Percentiles rank a stretch among this genome's conserved stretches.
Evolutionary conservation across 2,329 filamentous ascomycete species (phyloP).

Genomic region (Aureobasidium sp.): DNA sequence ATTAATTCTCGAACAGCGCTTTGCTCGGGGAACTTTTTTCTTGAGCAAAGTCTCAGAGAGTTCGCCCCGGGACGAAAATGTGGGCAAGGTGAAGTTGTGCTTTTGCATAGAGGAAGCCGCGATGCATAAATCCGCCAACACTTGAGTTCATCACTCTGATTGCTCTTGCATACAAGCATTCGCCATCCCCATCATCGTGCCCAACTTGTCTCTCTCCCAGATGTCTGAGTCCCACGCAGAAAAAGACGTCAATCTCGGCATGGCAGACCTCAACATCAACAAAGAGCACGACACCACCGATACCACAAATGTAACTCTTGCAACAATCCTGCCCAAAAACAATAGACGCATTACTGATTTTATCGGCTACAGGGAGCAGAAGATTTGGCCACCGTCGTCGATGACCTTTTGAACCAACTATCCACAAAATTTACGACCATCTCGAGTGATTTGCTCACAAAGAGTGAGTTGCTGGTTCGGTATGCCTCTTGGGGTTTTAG

Average conservation of each 20-base stretch:
- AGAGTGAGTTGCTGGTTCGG: conserved; percentile 54
- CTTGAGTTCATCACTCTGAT: background rate
- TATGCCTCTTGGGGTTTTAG: too few relatives aligned
- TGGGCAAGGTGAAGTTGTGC: background rate
- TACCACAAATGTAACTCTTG: background rate
- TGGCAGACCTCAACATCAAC: conserved; percentile 14
- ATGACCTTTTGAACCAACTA: conserved; percentile 77
- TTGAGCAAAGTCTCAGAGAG: background rate
- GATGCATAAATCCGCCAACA: background rate
- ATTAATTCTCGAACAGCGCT: background rate
- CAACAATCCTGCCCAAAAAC: background rate
- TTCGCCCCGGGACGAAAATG: background rate
- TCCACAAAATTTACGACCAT: conserved; percentile 80
- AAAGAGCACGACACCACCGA: conserved; percentile 7
- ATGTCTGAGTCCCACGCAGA: background rate
- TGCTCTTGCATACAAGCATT: background rate
- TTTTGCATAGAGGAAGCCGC: background rate
- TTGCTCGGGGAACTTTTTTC: conserved; percentile 1
- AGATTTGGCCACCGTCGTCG: conserved; percentile 71
- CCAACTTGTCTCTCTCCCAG: background rate
- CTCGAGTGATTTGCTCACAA: conserved; percentile 79
- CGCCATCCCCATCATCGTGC: background rate
- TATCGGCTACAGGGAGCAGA: conserved; percentile 20
- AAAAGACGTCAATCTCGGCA: conserved; percentile 4
- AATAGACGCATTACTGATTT: background rate